A percentile compares a stretch with the other conserved stretches of the same genome.
Conservation (phyloP, 2,329 filamentous ascomycete species). For the Nannizzia gypsea region DNA sequence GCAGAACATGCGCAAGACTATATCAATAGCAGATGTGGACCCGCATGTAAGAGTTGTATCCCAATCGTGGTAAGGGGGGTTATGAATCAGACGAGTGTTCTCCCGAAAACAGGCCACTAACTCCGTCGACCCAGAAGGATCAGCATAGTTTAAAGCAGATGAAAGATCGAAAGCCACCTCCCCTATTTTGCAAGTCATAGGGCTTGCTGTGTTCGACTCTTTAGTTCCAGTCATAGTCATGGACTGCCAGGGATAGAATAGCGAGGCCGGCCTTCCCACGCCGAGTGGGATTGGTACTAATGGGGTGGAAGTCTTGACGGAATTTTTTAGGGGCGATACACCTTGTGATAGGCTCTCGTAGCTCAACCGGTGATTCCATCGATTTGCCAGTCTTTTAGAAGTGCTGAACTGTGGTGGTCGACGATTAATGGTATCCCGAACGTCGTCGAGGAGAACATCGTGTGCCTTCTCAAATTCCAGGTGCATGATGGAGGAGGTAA, state of each 20-base stretch:
- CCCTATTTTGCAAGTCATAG: background rate
- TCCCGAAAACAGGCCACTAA: conserved; percentile 20
- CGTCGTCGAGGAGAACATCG: background rate
- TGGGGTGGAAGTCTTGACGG: background rate
- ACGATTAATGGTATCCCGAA: background rate
- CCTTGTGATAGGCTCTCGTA: background rate
- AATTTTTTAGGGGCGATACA: background rate
- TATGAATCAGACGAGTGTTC: conserved; percentile 20
- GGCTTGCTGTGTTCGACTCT: background rate
- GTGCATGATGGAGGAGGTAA: background rate
- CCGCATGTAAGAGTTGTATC: conserved; percentile 20
- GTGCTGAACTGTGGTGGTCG: background rate
- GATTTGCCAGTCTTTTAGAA: background rate
- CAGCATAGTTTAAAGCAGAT: conserved; percentile 17
- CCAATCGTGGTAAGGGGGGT: conserved; percentile 24
- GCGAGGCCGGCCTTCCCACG: background rate
- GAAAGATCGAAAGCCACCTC: conserved; percentile 7
- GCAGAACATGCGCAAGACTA: conserved; percentile 21
- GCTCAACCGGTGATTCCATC: conserved; percentile 1
- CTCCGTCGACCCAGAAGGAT: conserved; percentile 18
- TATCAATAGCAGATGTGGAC: conserved; percentile 23
- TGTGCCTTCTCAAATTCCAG: background rate
- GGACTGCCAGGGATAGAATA: background rate
- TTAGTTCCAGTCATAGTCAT: conserved; percentile 3
- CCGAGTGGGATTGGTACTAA: background rate